phyloP scores from a whole-genome alignment of 805 yeast species.

The Wickerhamiella nectarea region DNA sequence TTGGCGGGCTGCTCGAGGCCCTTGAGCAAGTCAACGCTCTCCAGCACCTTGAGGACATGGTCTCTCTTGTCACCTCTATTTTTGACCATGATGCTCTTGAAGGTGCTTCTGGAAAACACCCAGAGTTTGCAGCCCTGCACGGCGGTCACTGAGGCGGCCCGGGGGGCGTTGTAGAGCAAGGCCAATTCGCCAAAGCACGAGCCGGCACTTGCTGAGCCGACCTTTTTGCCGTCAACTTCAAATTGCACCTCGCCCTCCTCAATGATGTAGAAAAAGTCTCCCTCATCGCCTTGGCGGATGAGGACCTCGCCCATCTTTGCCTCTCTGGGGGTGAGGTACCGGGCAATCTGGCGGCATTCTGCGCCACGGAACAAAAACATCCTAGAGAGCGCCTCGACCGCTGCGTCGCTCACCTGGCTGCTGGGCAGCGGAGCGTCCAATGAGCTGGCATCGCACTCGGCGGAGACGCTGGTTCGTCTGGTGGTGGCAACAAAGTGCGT shows the following conservation, averaged over 20 bases:
- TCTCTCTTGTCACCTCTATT: constrained; percentile 82
- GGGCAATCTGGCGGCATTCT: constrained; percentile 68
- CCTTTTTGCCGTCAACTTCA: constrained; percentile 54
- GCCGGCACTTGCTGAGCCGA: constrained; percentile 69
- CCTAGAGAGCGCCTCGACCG: constrained; percentile 51
- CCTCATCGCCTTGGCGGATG: constrained; percentile 86
- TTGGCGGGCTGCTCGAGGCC: constrained; percentile 67
- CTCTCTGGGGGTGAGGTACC: constrained; percentile 66
- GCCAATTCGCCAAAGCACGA: constrained; percentile 95
- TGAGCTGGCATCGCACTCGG: constrained; percentile 5
- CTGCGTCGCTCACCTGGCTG: constrained; percentile 2
- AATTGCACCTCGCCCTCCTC: constrained; percentile 78
- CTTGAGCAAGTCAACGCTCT: constrained; percentile 70
- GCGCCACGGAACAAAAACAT: constrained; percentile 77
- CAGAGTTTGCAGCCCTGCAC: constrained; percentile 60
- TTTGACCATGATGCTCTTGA: constrained; percentile 80
- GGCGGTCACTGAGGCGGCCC: constrained; percentile 89
- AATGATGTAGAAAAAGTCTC: constrained; percentile 79
- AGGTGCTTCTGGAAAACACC: constrained; percentile 89
- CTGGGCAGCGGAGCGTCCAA: not conserved
- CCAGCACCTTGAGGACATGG: constrained; percentile 78
- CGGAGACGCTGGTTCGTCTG: constrained; percentile 6
- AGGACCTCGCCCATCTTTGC: constrained; percentile 48
- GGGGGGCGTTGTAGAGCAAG: constrained; percentile 90
- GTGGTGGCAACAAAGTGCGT: constrained; percentile 2